Base-by-base conservation (phyloP, 306 rosid species). In the Gleditsia sinensis region DNA sequence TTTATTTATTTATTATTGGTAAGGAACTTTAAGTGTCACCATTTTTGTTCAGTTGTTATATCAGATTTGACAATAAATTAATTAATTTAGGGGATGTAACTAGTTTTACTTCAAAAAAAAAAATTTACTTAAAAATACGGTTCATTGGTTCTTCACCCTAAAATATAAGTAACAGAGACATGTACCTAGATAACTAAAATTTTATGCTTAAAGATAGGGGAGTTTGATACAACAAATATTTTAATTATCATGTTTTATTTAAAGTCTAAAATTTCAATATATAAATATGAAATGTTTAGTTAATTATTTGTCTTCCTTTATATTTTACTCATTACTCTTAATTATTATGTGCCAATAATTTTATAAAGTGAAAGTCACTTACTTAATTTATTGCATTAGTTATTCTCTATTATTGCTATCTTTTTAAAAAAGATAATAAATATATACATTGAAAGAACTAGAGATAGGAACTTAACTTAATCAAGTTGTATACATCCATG, bases 21-120 rank as follows among this genome's bases (percentile, higher is more conserved):
- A 27, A 50, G 30, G 23, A 50, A 34, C 37, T 25, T 69, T 63
- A 55, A 56, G 36, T 37, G 71, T 74, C 60, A 63, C 50, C 71
- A 19, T 2, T 66, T 42, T 10, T 32, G 60, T 58, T 51, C 27
- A 45, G 57, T 51, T 40, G 61, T 56, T 77, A 32, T 71, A 42
- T 36, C 6, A 23, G 33, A 36, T 66, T 65, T 39, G 77, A 37
- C 68, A 20, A 81, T 65, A 25, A 48, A 76, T 50, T 19, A 50
- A 56, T 70, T 71, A 56, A 48, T 30, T 81, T 51, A 19, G 28
- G 58, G 37, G 79, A 61, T 60, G 73, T 14, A 55, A 71, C 43
- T 63, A 4, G 20, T 28, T 51, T 53, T 62, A 12, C 5, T 2
- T 70, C 3, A 24, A 21, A 50, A 21, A 34, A 36, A 24, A 21